Evolutionary conservation across 2,329 filamentous ascomycete genomes (phyloP), one percentile per base, ranked within the genome.

Genomic region (Pezicula rhizophila): DNA sequence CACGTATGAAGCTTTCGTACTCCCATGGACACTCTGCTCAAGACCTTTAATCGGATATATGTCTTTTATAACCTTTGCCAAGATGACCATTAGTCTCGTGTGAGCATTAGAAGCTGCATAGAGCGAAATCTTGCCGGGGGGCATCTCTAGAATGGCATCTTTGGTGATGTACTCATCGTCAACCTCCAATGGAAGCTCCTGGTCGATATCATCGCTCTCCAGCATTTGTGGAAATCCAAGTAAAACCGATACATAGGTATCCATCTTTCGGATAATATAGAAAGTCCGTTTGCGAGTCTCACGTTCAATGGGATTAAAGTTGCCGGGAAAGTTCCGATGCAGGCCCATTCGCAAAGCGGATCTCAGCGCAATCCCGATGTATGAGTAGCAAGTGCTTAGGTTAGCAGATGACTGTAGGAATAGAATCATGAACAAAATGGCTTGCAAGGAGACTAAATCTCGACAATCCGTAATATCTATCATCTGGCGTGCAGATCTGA

Each of bases 361-460:
- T 45, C 87, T 79, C 43, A 91, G 71, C 2, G 86, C 87, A 58
- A 92, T 85, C 6, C 87, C 87, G 42, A 92, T 77, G 57, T 89
- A 90, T 0, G 86, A 81, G 65, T 92, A 92, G 63, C 87, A 92
- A 8, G 82, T 85, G 61, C 83, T 87, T 26, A 92, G 70, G 61
- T 89, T 88, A 8, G 87, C 86, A 2, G 88, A 87, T 2, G 85
- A 82, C 61, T 93, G 88, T 1, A 92, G 74, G 61, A 91, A 93
- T 2, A 92, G 70, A 43, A 90, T 85, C 77, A 90, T 87, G 63
- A 89, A 90, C 17, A 90, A 70, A 6, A 93, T 75, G 2, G 85
- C 81, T 64, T 93, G 87, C 8, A 92, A 70, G 1, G 87, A 87
- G 17, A 75, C 78, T 39, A 92, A 71, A 61, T 91, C 87, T 42